These are phyloP conservation scores for Cutaneotrichosporon spelunceum DNA, from an alignment of 1,284 basidiomycete species.

Conservation along the genomic window DNA sequence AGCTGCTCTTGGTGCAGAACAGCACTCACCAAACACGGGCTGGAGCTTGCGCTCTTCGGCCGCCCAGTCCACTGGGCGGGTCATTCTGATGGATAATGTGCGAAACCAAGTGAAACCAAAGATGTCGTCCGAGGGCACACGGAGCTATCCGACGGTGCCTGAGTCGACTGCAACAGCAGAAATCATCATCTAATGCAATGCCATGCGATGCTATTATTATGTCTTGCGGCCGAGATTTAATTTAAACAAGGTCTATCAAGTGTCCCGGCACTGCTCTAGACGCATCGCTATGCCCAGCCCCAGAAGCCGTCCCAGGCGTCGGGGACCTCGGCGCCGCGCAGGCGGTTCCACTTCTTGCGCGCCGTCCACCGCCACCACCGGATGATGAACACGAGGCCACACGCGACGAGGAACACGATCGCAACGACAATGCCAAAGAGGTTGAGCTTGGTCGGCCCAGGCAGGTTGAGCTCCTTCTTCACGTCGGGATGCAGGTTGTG, in stretches of 20 bases:
- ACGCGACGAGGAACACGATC: conserved; percentile 38
- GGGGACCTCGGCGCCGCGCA: conserved; percentile 33
- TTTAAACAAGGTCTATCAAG: neutral
- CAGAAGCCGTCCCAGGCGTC: conserved; percentile 44
- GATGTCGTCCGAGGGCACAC: too few relatives aligned
- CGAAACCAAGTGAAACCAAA: neutral
- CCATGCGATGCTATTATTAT: too few relatives aligned
- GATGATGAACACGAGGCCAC: conserved; percentile 41
- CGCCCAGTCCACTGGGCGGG: conserved; percentile 28
- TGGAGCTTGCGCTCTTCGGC: conserved; percentile 44
- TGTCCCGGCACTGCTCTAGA: neutral
- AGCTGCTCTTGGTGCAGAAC: neutral
- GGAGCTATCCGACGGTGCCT: too few relatives aligned
- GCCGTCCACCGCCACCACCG: conserved; percentile 47
- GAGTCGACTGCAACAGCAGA: neutral
- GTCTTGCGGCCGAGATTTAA: neutral
- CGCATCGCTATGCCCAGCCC: conserved; percentile 34
- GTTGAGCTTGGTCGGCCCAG: conserved; percentile 29
- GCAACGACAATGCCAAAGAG: conserved; percentile 45
- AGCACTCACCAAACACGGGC: conserved; percentile 36
- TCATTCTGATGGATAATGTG: conserved; percentile 12
- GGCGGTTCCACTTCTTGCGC: conserved; percentile 33
- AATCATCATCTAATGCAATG: neutral
- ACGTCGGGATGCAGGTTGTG: conserved; percentile 37
- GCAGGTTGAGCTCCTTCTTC: conserved; percentile 27